These are phyloP conservation scores for Hypomyces rosellus DNA, from an alignment of 2,329 filamentous ascomycete genomes.

Conservation along the genomic window DNA sequence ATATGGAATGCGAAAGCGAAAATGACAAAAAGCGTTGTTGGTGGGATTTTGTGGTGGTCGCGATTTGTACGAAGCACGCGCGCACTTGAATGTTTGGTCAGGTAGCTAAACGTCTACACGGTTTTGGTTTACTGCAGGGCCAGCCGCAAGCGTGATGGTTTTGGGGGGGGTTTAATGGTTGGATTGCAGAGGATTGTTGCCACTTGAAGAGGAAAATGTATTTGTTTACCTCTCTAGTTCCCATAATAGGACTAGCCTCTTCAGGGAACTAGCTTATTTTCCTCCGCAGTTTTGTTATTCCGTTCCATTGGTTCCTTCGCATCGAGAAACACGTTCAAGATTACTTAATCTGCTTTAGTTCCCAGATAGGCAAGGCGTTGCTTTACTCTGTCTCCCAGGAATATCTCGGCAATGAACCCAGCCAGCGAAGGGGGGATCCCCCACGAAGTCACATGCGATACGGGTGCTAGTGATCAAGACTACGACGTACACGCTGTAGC, in stretches of 20 bases:
- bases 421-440: background rate
- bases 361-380: too few relatives aligned
- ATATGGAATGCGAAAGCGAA: slow-evolving; percentile 4
- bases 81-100: background rate
- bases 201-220: slow-evolving; percentile 1
- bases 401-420: too few relatives aligned
- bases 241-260: slow-evolving; percentile 2
- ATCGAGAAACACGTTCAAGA: too few relatives aligned
- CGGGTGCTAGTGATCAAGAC: background rate
- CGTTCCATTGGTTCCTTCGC: background rate
- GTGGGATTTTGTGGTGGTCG: background rate
- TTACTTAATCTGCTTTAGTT: background rate
- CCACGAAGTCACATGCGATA: slow-evolving; percentile 22
- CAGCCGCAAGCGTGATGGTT: slow-evolving; percentile 6
- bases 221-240: background rate
- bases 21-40: background rate
- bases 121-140: slow-evolving; percentile 1
- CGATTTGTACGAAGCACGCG: background rate
- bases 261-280: background rate
- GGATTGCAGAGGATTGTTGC: background rate
- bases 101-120: background rate
- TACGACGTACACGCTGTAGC: slow-evolving; percentile 4
- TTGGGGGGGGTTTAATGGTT: background rate
- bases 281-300: slow-evolving; percentile 6
- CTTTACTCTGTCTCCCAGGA: too few relatives aligned